Base-by-base conservation (phyloP, 2,329 filamentous ascomycete species). In the Hortaea werneckii region DNA sequence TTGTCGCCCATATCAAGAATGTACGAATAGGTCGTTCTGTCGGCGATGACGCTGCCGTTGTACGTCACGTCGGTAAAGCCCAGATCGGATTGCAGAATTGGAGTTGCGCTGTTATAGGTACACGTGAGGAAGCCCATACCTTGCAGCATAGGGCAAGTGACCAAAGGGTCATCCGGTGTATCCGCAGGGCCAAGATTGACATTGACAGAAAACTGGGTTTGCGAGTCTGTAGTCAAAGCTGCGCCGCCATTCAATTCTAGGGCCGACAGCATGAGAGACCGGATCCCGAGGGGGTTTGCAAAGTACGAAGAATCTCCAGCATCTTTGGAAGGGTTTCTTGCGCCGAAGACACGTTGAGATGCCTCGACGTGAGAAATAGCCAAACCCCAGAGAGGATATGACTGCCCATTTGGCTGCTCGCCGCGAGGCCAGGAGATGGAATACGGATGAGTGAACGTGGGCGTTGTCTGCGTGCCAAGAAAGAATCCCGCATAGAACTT, bases 81-180 rank as follows among this genome's bases (percentile, higher is more conserved):
- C 1, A 92, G 76, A 1, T 79, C 80, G 20, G 82, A 83, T 55
- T 89, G 80, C 38, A 96, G 74, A 4, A 82, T 60, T 0, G 90
- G 90, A 6, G 79, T 81, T 29, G 80, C 79, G 41, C 49, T 54
- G 44, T 73, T 74, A 65, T 89, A 96, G 12, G 84, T 65, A 0
- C 75, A 89, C 4, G 89, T 95, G 12, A 95, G 72, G 56, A 88
- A 94, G 0, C 79, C 83, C 80, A 94, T 92, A 8, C 92, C 92
- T 60, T 96, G 90, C 0, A 94, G 80, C 6, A 95, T 61, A 0
- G 89, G 88, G 53, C 94, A 87, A 0, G 78, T 82, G 13, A 96
- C 75, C 1, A 76, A 71, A 0, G 83, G 76, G 1, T 71, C 8
- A 4, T 37, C 63, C 6, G 75, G 72, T 43, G 47, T 54, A 29